Conservation (phyloP, 441 rosid genomes). For the Melastoma candidum region DNA sequence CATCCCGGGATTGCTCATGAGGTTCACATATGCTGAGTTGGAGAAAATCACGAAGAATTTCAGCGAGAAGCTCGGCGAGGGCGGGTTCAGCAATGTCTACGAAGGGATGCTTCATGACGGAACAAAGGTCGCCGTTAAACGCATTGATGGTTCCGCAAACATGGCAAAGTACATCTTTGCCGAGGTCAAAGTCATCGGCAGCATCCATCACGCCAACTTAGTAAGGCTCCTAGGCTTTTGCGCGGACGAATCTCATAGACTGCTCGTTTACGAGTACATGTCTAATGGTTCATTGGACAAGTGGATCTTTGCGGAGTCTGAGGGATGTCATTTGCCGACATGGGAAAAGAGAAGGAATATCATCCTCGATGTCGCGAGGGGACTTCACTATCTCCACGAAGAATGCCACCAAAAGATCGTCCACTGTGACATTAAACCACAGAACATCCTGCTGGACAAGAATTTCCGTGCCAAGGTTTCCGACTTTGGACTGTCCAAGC, state of each 20-base stretch:
- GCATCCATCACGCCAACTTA: slow-evolving; percentile 1
- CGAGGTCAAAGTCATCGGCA: neutral
- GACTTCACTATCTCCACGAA: no score
- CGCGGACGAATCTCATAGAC: neutral
- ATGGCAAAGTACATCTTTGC: neutral
- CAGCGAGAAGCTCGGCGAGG: neutral
- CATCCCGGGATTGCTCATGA: no score
- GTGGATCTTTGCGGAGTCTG: neutral
- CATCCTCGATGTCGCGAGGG: no score
- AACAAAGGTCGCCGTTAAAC: neutral
- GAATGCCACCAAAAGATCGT: no score
- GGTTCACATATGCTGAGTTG: no score
- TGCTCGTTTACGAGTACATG: slow-evolving; percentile 1
- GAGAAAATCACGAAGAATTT: neutral
- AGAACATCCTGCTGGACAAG: no score
- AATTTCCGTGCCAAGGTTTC: no score
- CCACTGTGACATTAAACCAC: no score
- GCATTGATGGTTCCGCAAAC: neutral
- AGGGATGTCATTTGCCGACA: no score
- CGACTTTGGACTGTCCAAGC: no score
- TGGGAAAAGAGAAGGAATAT: no score
- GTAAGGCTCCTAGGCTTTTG: neutral
- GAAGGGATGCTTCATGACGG: neutral
- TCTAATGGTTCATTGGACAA: neutral
- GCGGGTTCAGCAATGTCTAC: slow-evolving; percentile 2